phyloP scores from a whole-genome alignment of 495 filamentous ascomycete genomes.

The Oidiodendron maius region DNA sequence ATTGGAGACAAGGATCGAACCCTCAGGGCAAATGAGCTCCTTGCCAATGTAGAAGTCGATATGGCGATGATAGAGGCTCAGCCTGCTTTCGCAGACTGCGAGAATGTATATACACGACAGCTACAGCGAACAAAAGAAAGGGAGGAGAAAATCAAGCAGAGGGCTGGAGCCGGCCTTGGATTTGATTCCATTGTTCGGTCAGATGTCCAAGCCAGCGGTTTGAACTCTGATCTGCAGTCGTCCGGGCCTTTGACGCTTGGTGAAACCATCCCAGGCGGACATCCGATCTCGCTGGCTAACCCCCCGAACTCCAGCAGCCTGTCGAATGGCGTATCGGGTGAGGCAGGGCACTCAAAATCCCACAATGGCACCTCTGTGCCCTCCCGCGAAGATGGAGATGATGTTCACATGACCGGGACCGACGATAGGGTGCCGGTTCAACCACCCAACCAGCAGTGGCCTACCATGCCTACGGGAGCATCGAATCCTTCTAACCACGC shows the following conservation, averaged over 20 bases:
- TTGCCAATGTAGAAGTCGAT: conserved; percentile 89
- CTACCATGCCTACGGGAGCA: conserved; percentile 24
- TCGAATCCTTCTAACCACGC: conserved; percentile 6
- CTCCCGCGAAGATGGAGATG: conserved; percentile 40
- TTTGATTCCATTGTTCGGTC: conserved; percentile 11
- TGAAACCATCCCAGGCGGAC: conserved; percentile 44
- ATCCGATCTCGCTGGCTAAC: conserved; percentile 15
- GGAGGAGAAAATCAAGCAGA: conserved; percentile 53
- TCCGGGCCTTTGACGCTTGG: conserved; percentile 56
- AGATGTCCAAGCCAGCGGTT: conserved; percentile 6
- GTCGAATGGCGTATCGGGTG: conserved; percentile 46
- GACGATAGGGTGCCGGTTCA: conserved; percentile 47
- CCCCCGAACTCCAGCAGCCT: conserved; percentile 37
- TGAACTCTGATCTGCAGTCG: conserved; percentile 11
- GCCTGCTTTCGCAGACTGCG: conserved; percentile 63
- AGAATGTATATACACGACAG: conserved; percentile 70
- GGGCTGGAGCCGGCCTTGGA: conserved; percentile 38
- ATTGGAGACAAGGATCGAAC: conserved; percentile 69
- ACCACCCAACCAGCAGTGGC: conserved; percentile 14
- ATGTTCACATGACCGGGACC: conserved; percentile 51
- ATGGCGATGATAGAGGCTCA: conserved; percentile 62
- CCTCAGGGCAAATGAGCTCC: conserved; percentile 82
- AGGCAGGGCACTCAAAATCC: conserved; percentile 27
- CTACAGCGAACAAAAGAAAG: conserved; percentile 60
- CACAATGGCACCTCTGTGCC: conserved; percentile 67